Base-by-base conservation (phyloP, 2,329 filamentous ascomycete species). In the Microcyclospora tardicrescens region DNA sequence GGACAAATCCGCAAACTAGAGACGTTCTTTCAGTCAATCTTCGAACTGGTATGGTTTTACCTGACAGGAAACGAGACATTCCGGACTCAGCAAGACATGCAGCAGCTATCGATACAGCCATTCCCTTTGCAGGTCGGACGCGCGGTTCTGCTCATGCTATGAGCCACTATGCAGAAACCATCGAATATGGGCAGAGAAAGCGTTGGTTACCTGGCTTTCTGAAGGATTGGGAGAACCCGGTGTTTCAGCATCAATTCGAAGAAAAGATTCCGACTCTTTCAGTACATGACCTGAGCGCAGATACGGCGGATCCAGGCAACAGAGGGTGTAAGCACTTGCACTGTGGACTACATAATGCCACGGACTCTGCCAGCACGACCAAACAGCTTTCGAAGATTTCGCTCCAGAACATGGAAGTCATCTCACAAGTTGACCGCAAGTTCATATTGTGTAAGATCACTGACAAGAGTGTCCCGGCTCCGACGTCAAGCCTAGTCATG, bases 341-440 rank as follows among this genome's bases (percentile, higher is more conserved):
- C 19, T 24, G 19, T 24, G 19, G 19, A 24, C 19, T 24, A 24
- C 19, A 24, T 24, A 4, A 5, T 14, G 29, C 38, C 11, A 43
- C 39, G 13, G 16, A 16, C 5, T 38, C 24, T 13, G 28, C 29
- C 9, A 35, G 19, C n/a, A 34, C 35, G 13, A 47, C 43, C 0
- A 59, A 50, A 12, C 59, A 53, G 40, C 45, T 95, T 1, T 82
- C 78, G 1, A 83, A 78, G 46, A 52, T 64, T 4, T 70, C 69
- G 0, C 63, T 95, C 8, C 55, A 59, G 2, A 54, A 61, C 6
- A 82, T 83, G 0, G 62, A 72, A 35, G 66, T 94, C 0, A 71
- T 98, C 32, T 71, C 77, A 0, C 91, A 98, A 53, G 80, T 98
- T 1, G 89, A 96, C 56, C 69, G 66, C 11, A 98, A 98, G 57